phyloP scores from a whole-genome alignment of 805 yeast genomes.

The Teunomyces funiuensis region DNA sequence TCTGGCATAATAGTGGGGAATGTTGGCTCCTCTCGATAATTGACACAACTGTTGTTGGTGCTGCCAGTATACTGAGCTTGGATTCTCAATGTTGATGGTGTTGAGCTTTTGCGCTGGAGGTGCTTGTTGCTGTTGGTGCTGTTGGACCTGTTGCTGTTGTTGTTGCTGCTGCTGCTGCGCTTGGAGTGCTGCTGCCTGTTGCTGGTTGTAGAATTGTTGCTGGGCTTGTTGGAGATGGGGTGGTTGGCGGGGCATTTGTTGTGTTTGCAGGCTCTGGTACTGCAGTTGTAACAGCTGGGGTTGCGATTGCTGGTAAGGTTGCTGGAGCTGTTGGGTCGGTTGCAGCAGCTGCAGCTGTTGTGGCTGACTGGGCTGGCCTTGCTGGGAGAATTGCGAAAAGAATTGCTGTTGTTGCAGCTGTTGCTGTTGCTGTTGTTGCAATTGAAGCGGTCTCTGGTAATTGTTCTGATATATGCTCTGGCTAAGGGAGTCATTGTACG shows the following conservation, averaged over 20 bases:
- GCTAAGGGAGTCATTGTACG: conserved; percentile 36
- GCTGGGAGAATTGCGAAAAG: conserved; percentile 20
- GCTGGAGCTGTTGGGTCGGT: conserved; percentile 18
- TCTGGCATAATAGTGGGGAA: conserved; percentile 82
- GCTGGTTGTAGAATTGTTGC: conserved; percentile 14
- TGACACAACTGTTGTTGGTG: conserved; percentile 76
- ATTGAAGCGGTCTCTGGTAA: conserved; percentile 29
- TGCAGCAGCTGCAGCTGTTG: conserved; percentile 23
- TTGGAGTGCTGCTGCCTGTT: conserved; percentile 11
- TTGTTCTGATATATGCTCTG: conserved; percentile 34
- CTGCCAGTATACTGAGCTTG: conserved; percentile 63
- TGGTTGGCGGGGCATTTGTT: conserved; percentile 19
- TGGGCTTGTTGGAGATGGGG: conserved; percentile 21
- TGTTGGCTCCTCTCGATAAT: conserved; percentile 60
- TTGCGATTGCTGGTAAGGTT: conserved; percentile 20
- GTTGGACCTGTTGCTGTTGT: conserved; percentile 12
- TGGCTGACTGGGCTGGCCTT: conserved; percentile 26
- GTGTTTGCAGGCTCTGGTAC: conserved; percentile 20
- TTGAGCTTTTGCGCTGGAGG: conserved; percentile 32
- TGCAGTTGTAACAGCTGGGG: conserved; percentile 21
- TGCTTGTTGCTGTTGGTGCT: conserved; percentile 15
- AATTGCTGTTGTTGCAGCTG: conserved; percentile 21
- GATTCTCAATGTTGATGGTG: conserved; percentile 34
- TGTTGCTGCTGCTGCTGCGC: conserved; percentile 11
- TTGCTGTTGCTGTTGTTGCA: conserved; percentile 16